phyloP scores from a whole-genome alignment of 1,284 basidiomycete species.

The Cystobasidium pallidum region DNA sequence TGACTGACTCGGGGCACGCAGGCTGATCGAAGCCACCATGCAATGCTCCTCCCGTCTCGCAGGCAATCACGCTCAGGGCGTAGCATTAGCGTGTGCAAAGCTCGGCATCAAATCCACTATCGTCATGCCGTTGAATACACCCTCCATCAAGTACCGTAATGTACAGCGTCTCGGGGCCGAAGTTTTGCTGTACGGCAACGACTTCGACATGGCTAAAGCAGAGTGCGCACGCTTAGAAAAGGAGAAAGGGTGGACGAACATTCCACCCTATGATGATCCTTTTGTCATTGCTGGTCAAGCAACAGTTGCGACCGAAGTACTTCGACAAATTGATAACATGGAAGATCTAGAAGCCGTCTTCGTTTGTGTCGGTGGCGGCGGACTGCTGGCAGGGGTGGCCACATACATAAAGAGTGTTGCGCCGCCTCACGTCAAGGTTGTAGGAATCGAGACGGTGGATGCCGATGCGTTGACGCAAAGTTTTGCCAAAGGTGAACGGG shows the following conservation, averaged over 20 bases:
- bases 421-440: constrained; percentile 76
- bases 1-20: constrained; percentile 53
- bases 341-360: constrained; percentile 85
- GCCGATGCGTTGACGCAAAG: constrained; percentile 90
- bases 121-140: constrained; percentile 95
- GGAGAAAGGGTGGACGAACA: constrained; percentile 78
- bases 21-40: constrained; percentile 1
- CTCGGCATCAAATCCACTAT: constrained; percentile 93
- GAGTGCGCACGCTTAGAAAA: constrained; percentile 86
- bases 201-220: constrained; percentile 95
- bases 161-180: constrained; percentile 91
- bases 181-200: constrained; percentile 85
- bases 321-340: constrained; percentile 74
- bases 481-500: constrained; percentile 73
- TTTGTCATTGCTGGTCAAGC: constrained; percentile 97
- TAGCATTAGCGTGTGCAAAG: constrained; percentile 85
- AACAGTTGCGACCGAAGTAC: constrained; percentile 90
- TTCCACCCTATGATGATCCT: constrained; percentile 97
- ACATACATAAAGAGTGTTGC: constrained; percentile 95
- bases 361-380: constrained; percentile 88
- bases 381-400: constrained; percentile 82
- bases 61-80: constrained; percentile 99
- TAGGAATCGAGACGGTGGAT: constrained; percentile 94
- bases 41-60: constrained; percentile 10
- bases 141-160: constrained; percentile 93